These are phyloP conservation scores for Microsporum ferrugineum DNA, from an alignment of 2,329 filamentous ascomycete genomes.

Conservation along the genomic window DNA sequence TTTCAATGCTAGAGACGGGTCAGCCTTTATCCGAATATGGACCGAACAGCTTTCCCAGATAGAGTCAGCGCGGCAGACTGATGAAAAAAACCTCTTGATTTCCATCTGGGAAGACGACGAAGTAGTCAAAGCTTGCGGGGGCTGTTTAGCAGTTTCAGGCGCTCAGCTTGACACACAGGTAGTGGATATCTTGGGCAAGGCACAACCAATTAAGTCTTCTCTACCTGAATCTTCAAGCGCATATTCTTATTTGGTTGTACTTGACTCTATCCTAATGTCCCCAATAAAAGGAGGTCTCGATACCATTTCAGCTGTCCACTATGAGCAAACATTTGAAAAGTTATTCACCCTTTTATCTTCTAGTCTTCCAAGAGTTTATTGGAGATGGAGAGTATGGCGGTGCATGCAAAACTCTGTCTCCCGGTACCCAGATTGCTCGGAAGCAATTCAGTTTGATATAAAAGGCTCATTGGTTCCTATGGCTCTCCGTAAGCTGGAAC, in stretches of 20 bases:
- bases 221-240: slow-evolving; percentile 16
- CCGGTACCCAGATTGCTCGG: slow-evolving; percentile 19
- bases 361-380: slow-evolving; percentile 22
- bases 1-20: slow-evolving; percentile 30
- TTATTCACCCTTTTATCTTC: slow-evolving; percentile 4
- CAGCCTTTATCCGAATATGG: slow-evolving; percentile 32
- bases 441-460: slow-evolving; percentile 16
- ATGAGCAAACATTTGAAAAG: not conserved
- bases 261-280: slow-evolving; percentile 27
- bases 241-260: slow-evolving; percentile 27
- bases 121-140: slow-evolving; percentile 27
- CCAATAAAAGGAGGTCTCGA: slow-evolving; percentile 17
- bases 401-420: slow-evolving; percentile 25
- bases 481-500: slow-evolving; percentile 23
- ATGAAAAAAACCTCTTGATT: slow-evolving; percentile 18
- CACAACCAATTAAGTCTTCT: not conserved
- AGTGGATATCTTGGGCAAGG: not conserved
- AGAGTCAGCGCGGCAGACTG: slow-evolving; percentile 23
- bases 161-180: not conserved
- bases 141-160: slow-evolving; percentile 13
- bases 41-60: slow-evolving; percentile 28
- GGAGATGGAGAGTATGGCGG: slow-evolving; percentile 34
- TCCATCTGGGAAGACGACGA: slow-evolving; percentile 39
- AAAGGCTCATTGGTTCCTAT: slow-evolving; percentile 19
- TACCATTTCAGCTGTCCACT: not conserved